These are phyloP conservation scores for Fusarium sulawesiense DNA, from an alignment of 2,329 filamentous ascomycete species.

Conservation along the genomic window DNA sequence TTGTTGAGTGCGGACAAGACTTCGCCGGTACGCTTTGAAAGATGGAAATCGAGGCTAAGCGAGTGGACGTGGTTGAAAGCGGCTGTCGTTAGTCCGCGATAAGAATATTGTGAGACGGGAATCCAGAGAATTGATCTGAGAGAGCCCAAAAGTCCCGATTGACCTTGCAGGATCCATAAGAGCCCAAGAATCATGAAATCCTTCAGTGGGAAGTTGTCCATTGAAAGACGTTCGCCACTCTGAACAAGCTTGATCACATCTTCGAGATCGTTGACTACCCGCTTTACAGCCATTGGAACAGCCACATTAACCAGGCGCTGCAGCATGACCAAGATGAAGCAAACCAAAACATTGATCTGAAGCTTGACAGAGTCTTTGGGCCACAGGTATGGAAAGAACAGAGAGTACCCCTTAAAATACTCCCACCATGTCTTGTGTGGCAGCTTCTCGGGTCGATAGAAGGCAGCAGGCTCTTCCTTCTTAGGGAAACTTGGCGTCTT, in stretches of 20 bases:
- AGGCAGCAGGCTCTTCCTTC: conserved; percentile 77
- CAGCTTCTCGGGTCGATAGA: conserved; percentile 88
- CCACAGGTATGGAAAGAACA: conserved; percentile 98
- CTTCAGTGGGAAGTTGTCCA: conserved; percentile 51
- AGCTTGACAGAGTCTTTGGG: conserved; percentile 80
- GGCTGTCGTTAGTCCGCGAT: conserved; percentile 91
- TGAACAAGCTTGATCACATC: conserved; percentile 61
- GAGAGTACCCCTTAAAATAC: conserved; percentile 88
- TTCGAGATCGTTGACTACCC: conserved; percentile 80
- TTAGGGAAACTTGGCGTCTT: conserved; percentile 47
- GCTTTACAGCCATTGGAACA: conserved; percentile 84
- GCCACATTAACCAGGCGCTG: conserved; percentile 88
- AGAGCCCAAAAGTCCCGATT: conserved; percentile 87
- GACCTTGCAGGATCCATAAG: conserved; percentile 88
- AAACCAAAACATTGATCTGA: conserved; percentile 82
- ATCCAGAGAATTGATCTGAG: conserved; percentile 90
- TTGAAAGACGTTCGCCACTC: conserved; percentile 49
- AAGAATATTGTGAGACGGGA: conserved; percentile 96
- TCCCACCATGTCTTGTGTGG: conserved; percentile 96
- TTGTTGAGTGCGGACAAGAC: conserved; percentile 96
- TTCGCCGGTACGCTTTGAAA: conserved; percentile 96
- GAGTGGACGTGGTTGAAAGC: conserved; percentile 98
- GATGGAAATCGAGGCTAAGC: conserved; percentile 94
- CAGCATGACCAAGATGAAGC: conserved; percentile 81
- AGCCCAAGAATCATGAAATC: conserved; percentile 62